Conservation (phyloP, 805 yeast genomes). For the Myxozyma geophila region DNA sequence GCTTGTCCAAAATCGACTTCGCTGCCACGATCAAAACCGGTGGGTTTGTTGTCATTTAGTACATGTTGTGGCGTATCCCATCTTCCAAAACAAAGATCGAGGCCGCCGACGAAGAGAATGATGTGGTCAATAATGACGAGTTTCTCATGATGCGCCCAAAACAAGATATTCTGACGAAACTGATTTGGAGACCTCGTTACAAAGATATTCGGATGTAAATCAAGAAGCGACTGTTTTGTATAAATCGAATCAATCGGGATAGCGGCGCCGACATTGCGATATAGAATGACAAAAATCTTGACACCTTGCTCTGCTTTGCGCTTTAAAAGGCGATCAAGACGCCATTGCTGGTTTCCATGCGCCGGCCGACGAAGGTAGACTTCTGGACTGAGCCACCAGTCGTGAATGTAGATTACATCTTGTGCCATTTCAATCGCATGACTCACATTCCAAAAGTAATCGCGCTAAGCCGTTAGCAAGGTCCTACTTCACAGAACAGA, state of each 20-base stretch:
- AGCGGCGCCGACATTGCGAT: conserved; percentile 90
- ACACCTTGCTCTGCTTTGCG: conserved; percentile 94
- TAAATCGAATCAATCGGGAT: conserved; percentile 93
- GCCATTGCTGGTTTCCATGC: conserved; percentile 90
- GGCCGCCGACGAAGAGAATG: conserved; percentile 90
- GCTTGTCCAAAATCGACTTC: conserved; percentile 48
- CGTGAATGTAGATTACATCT: conserved; percentile 92
- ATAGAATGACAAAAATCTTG: conserved; percentile 86
- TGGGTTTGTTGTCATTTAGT: conserved; percentile 66
- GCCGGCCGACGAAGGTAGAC: conserved; percentile 91
- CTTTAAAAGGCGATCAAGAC: conserved; percentile 85
- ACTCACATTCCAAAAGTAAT: conserved; percentile 94
- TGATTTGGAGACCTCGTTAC: conserved; percentile 96
- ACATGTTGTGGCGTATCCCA: conserved; percentile 97
- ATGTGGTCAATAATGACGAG: conserved; percentile 84
- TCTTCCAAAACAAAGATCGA: conserved; percentile 93
- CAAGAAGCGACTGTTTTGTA: conserved; percentile 90
- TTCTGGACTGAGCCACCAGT: conserved; percentile 99
- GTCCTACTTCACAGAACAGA: background rate
- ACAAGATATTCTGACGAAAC: conserved; percentile 85
- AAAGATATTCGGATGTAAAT: conserved; percentile 82
- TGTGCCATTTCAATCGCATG: conserved; percentile 91
- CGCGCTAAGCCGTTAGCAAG: conserved; percentile 53
- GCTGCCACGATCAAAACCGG: conserved; percentile 36
- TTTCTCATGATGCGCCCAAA: conserved; percentile 99